Conservation (phyloP, 352 stramenopile genomes). For the Pythium biforme region DNA sequence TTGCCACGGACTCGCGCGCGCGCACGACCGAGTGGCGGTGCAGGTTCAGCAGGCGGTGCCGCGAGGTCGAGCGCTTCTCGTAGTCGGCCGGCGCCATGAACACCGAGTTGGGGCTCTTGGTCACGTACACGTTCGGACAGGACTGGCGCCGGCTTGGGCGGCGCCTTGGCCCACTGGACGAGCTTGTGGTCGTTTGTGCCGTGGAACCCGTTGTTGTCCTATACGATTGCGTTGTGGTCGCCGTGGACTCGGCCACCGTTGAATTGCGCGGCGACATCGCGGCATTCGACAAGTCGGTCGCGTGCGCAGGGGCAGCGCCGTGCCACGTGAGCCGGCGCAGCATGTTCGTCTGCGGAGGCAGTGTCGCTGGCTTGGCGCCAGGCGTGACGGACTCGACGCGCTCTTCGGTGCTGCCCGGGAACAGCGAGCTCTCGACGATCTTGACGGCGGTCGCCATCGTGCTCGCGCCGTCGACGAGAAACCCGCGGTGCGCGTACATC, state of each 20-base stretch:
- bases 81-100: slow-evolving; percentile 8
- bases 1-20: neutral
- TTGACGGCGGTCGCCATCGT: slow-evolving; percentile 5
- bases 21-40: slow-evolving; percentile 1
- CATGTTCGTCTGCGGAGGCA: neutral
- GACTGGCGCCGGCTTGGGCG: neutral
- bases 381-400: neutral
- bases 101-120: slow-evolving; percentile 4
- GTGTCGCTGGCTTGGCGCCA: neutral
- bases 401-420: neutral
- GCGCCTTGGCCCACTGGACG: neutral
- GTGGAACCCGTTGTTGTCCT: neutral
- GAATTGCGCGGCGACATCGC: neutral
- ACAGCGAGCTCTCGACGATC: slow-evolving; percentile 15
- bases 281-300: too few relatives aligned
- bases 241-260: neutral
- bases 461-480: neutral
- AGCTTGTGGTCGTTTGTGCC: neutral
- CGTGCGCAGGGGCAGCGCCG: neutral
- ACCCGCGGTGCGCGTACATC: slow-evolving; percentile 6
- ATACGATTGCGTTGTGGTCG: neutral
- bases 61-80: neutral
- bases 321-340: neutral
- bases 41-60: slow-evolving; percentile 5
- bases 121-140: slow-evolving; percentile 4